A percentile compares a stretch with the other conserved stretches of the same genome.
phyloP scores from a whole-genome alignment of 331 rosid species.

The Dryas integrifolia region DNA sequence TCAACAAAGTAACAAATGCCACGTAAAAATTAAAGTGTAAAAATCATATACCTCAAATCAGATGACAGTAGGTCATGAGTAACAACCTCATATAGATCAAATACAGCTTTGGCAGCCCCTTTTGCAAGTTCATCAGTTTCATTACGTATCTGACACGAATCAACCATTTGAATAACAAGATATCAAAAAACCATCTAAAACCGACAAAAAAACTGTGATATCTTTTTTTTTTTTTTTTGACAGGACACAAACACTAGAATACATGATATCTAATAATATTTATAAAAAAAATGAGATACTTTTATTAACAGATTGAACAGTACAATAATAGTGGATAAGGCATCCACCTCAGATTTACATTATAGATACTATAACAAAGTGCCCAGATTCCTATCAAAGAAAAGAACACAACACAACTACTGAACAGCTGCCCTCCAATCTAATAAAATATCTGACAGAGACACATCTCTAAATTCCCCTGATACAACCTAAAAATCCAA shows the following conservation, averaged over 20 bases:
- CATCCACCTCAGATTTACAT: no score
- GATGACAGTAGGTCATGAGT: slow-evolving; percentile 70
- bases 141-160: slow-evolving; percentile 58
- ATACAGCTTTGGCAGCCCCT: slow-evolving; percentile 83
- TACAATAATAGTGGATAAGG: no score
- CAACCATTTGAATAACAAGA: slow-evolving; percentile 16
- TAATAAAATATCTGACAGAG: no score
- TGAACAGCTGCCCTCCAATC: no score
- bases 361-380: no score
- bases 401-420: no score
- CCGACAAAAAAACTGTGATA: background rate
- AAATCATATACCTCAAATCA: slow-evolving; percentile 67
- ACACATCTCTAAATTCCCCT: no score
- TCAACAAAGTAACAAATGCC: background rate
- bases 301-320: no score
- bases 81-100: slow-evolving; percentile 75
- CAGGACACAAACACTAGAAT: no score
- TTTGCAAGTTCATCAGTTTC: slow-evolving; percentile 67
- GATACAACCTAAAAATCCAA: background rate
- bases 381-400: no score
- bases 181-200: background rate
- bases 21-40: slow-evolving; percentile 6
- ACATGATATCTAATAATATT: slow-evolving; percentile 3
- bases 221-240: no score
- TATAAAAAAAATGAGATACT: no score